These are phyloP conservation scores for Linum tenue DNA, from an alignment of 345 rosid species.

Conservation along the genomic window DNA sequence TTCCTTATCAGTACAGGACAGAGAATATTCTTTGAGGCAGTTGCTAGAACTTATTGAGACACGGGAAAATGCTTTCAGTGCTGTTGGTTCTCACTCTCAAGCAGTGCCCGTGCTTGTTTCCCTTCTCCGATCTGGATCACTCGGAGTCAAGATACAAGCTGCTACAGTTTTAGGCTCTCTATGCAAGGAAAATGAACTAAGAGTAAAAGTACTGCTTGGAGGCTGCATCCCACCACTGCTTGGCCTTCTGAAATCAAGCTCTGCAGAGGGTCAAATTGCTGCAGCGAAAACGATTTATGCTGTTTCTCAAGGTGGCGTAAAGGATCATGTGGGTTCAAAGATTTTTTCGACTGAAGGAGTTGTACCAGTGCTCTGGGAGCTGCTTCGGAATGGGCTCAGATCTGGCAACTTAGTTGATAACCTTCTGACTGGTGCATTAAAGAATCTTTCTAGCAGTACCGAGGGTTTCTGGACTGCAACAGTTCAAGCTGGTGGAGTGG, in stretches of 20 bases:
- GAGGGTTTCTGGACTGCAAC: constrained; percentile 97
- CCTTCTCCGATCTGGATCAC: constrained; percentile 92
- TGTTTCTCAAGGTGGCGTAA: constrained; percentile 92
- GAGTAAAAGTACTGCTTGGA: constrained; percentile 95
- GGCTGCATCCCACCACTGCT: constrained; percentile 99
- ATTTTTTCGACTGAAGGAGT: constrained; percentile 99
- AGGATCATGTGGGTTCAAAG: constrained; percentile 96
- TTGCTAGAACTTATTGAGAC: constrained; percentile 85
- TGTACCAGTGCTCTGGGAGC: constrained; percentile 91
- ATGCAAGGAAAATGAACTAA: constrained; percentile 94
- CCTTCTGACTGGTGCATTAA: constrained; percentile 88
- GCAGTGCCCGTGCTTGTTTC: constrained; percentile 99
- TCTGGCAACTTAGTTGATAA: constrained; percentile 75
- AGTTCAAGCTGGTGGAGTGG: constrained; percentile 91
- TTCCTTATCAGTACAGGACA: constrained; percentile 84
- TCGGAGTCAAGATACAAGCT: constrained; percentile 92
- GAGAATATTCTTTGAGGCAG: constrained; percentile 78
- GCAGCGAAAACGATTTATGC: constrained; percentile 94
- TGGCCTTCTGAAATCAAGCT: constrained; percentile 93
- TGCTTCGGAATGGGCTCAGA: constrained; percentile 62
- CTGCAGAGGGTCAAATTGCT: constrained; percentile 92
- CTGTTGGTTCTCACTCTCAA: constrained; percentile 99
- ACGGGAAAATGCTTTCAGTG: constrained; percentile 94
- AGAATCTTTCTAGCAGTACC: constrained; percentile 78
- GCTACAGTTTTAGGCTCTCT: constrained; percentile 94